Conservation (phyloP, 805 yeast genomes). For the Brettanomyces custersianus region DNA sequence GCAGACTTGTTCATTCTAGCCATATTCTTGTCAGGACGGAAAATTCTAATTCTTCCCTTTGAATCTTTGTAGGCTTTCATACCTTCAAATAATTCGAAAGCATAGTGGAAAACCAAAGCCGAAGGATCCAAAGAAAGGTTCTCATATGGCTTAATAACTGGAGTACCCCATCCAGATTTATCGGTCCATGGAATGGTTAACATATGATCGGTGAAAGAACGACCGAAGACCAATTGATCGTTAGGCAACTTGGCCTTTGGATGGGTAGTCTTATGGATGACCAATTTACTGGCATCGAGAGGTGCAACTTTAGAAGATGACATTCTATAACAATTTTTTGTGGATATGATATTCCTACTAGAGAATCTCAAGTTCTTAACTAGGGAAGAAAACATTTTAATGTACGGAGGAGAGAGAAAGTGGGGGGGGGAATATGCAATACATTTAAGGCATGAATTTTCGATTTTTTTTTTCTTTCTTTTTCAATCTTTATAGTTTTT, state of each 20-base stretch:
- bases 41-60: slow-evolving; percentile 64
- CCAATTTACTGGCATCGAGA: slow-evolving; percentile 47
- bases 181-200: slow-evolving; percentile 76
- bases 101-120: slow-evolving; percentile 85
- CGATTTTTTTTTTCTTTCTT: slow-evolving; percentile 2
- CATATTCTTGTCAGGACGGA: slow-evolving; percentile 92
- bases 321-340: no score
- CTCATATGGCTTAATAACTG: slow-evolving; percentile 81
- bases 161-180: slow-evolving; percentile 78
- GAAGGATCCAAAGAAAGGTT: slow-evolving; percentile 76
- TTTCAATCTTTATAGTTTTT: no score
- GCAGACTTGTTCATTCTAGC: slow-evolving; percentile 84
- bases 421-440: no score
- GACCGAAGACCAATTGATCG: slow-evolving; percentile 61
- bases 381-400: neutral
- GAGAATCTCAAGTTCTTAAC: no score
- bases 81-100: slow-evolving; percentile 93
- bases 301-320: slow-evolving; percentile 24
- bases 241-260: slow-evolving; percentile 53
- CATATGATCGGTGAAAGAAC: slow-evolving; percentile 83
- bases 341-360: no score
- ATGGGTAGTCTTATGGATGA: slow-evolving; percentile 33
- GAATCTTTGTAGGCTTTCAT: slow-evolving; percentile 77
- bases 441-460: no score
- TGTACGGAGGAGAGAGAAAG: no score